These are phyloP conservation scores for Lactifluus pinguis DNA, from an alignment of 768 basidiomycete species.

Conservation along the genomic window DNA sequence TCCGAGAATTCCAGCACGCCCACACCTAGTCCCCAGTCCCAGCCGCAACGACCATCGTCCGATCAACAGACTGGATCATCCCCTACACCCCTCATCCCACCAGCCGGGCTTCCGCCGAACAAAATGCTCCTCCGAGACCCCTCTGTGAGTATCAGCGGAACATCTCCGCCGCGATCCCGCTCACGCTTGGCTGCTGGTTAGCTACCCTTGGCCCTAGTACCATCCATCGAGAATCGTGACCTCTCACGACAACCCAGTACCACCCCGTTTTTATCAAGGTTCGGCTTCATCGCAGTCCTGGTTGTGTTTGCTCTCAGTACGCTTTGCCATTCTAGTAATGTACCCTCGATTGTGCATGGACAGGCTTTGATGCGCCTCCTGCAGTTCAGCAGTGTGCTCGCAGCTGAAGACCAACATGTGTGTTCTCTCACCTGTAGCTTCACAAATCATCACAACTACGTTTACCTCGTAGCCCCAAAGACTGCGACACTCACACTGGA, in stretches of 20 bases:
- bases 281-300: background rate
- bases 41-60: constrained; percentile 24
- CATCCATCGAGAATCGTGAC: constrained; percentile 7
- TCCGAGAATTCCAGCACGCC: background rate
- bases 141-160: constrained; percentile 5
- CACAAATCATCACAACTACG: background rate
- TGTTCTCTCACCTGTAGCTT: constrained; percentile 20
- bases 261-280: constrained; percentile 3
- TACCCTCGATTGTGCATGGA: constrained; percentile 38
- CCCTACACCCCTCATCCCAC: constrained; percentile 37
- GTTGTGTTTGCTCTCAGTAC: background rate
- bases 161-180: constrained; percentile 5
- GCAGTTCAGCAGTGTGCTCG: constrained; percentile 60
- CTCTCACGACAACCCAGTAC: constrained; percentile 3
- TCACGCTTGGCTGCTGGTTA: background rate
- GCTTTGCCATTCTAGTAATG: background rate
- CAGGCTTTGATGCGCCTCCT: constrained; percentile 57
- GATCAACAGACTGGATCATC: constrained; percentile 38
- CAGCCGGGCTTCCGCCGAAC: constrained; percentile 26
- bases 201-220: background rate
- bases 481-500: constrained; percentile 60
- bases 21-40: constrained; percentile 21
- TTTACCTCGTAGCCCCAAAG: constrained; percentile 32
- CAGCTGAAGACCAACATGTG: constrained; percentile 42
- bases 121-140: constrained; percentile 20